Base-by-base conservation (phyloP, 2,329 filamentous ascomycete species). In the Alternaria alternata region DNA sequence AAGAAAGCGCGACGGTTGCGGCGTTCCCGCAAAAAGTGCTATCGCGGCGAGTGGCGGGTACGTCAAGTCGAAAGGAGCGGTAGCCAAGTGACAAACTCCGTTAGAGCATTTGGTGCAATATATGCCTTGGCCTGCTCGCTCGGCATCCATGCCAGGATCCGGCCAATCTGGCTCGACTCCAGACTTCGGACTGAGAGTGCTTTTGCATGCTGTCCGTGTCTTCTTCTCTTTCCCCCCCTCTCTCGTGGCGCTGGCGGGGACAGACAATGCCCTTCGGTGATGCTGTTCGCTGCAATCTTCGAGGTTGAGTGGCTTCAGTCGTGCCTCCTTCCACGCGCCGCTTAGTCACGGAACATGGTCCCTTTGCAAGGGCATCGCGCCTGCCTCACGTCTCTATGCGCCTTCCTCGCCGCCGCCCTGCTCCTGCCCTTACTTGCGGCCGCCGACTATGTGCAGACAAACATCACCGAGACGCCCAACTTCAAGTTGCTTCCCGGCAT, bases 91-190 rank as follows among this genome's bases (percentile, higher is more conserved):
- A 65, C 63, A 58, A 60, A 66, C 43, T 34, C 41, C 57, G 67
- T 65, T 69, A 68, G 69, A 57, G 52, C 49, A 43, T 56, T 41
- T 24, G 52, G 39, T 38, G 64, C 65, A 72, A 71, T 72, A 65
- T 68, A 67, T 44, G 57, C 49, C 70, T 69, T 68, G 69, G 63
- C 63, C 57, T 44, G 57, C 57, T 60, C 60, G 18, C 39, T 65
- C 62, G 64, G 68, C 65, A 59, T 51, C 55, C 47, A 38, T 32
- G 43, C 34, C 47, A 54, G 63, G 55, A 59, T 61, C 66, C 62
- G 54, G 68, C 66, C 68, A 72, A 72, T 72, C 69, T 75, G 68
- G 64, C 49, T 67, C 69, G 59, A 58, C 55, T 56, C 57, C 63
- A 67, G 62, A 61, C 63, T 24, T 24, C 6, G 22, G 39, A 24